Conservation (phyloP, 176 grass and related monocot genomes). For the Lolium multiflorum region DNA sequence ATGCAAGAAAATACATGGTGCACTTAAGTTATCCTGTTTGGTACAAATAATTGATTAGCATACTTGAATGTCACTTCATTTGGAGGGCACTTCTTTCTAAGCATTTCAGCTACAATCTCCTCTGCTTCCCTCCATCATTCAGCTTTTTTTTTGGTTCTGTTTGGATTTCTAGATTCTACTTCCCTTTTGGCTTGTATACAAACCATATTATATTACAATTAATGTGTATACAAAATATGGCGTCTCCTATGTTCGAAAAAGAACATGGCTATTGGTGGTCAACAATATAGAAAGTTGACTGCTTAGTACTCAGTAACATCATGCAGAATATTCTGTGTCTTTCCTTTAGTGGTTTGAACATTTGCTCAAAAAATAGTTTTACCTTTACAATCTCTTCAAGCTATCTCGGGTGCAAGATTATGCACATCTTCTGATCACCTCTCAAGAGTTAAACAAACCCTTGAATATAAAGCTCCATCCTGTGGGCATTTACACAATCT, state of each 20-base stretch:
- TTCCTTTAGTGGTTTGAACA: not conserved
- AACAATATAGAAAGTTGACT: not conserved
- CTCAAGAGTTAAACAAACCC: not conserved
- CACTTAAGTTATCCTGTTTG: conserved; percentile 39
- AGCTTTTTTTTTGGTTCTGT: conserved; percentile 11
- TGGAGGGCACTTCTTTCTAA: conserved; percentile 54
- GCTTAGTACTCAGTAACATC: not conserved
- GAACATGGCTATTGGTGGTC: not conserved
- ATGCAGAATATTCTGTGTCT: not conserved
- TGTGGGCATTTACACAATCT: not conserved
- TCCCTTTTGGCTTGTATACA: too few species aligned
- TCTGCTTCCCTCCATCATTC: conserved; percentile 52
- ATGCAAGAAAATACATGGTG: not conserved
- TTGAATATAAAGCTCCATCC: not conserved
- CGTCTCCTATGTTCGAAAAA: too few species aligned
- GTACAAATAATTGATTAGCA: conserved; percentile 49
- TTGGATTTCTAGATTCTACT: too few species aligned
- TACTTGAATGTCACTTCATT: conserved; percentile 72
- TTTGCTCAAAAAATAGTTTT: not conserved
- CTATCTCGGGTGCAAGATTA: not conserved
- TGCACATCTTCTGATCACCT: not conserved
- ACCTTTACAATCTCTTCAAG: not conserved
- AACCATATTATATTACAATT: too few species aligned
- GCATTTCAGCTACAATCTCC: conserved; percentile 52
- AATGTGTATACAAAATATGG: too few species aligned